phyloP scores from a whole-genome alignment of 179 eudicot species.

The Spergularia azorica region DNA sequence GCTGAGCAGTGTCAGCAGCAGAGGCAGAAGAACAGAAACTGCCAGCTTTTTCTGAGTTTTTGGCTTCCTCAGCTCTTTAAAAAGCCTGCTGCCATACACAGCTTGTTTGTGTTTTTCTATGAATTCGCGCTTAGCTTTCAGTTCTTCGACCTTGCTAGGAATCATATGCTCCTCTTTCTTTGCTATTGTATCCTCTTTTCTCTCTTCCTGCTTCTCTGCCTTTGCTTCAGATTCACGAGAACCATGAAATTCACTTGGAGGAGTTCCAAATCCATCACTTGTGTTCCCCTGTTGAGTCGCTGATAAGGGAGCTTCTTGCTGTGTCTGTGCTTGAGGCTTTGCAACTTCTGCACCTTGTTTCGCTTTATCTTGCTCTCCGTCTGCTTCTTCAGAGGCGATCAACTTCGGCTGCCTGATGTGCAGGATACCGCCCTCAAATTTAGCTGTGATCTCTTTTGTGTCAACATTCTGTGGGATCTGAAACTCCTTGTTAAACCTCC shows the following conservation, averaged over 20 bases:
- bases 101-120: slow-evolving; percentile 6
- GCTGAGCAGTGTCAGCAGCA: slow-evolving; percentile 31
- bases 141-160: slow-evolving; percentile 13
- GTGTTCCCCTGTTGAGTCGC: slow-evolving; percentile 17
- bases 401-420: slow-evolving; percentile 56
- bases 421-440: slow-evolving; percentile 52
- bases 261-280: background rate
- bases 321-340: slow-evolving; percentile 21
- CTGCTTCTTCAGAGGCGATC: slow-evolving; percentile 36
- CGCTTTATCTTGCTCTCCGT: slow-evolving; percentile 14
- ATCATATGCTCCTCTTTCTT: slow-evolving; percentile 9
- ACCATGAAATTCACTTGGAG: slow-evolving; percentile 10
- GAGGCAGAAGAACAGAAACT: slow-evolving; percentile 33
- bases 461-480: slow-evolving; percentile 46
- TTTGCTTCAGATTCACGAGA: slow-evolving; percentile 10
- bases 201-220: slow-evolving; percentile 9
- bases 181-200: background rate
- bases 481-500: slow-evolving; percentile 46
- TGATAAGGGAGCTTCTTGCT: slow-evolving; percentile 9
- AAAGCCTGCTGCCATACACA: slow-evolving; percentile 18
- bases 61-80: slow-evolving; percentile 39
- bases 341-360: slow-evolving; percentile 16
- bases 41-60: slow-evolving; percentile 32
- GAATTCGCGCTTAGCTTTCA: background rate
- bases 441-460: slow-evolving; percentile 54